phyloP scores from a whole-genome alignment of 2,329 filamentous ascomycete genomes.

The Apiospora rasikravindrae region DNA sequence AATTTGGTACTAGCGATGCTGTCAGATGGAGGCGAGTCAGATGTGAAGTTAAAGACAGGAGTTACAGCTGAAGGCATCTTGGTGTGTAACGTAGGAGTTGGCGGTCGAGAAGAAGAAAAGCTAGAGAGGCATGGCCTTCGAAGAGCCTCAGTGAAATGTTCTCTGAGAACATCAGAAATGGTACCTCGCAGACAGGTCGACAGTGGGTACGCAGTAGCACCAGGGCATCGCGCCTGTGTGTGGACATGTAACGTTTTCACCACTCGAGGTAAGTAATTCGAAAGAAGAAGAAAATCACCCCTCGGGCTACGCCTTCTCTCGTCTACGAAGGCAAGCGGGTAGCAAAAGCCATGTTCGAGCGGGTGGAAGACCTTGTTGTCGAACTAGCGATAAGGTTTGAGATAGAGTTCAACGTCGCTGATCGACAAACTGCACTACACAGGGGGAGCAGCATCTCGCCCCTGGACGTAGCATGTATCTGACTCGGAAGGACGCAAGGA shows the following conservation, averaged over 20 bases:
- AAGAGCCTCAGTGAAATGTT: too few relatives aligned
- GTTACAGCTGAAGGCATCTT: too few relatives aligned
- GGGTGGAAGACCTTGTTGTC: background rate
- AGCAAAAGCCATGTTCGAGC: background rate
- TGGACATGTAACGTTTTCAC: background rate
- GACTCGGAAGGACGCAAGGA: background rate
- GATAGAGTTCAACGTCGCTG: constrained; percentile 5
- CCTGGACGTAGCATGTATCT: background rate
- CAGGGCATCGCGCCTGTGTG: background rate
- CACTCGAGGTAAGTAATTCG: background rate
- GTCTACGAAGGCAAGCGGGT: background rate
- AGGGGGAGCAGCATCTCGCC: background rate
- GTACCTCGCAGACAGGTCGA: too few relatives aligned
- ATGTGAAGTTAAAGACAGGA: too few relatives aligned
- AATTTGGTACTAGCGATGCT: too few relatives aligned
- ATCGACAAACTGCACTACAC: background rate
- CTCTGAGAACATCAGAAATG: too few relatives aligned
- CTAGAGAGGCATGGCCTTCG: too few relatives aligned
- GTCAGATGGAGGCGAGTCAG: too few relatives aligned
- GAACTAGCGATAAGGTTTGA: background rate
- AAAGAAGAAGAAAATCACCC: background rate
- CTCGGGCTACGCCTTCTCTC: background rate
- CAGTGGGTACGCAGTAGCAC: too few relatives aligned
- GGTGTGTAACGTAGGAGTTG: too few relatives aligned
- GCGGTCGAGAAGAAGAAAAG: too few relatives aligned